Evolutionary conservation across 352 stramenopile species (phyloP).

Genomic region (Phytophthora idaei): DNA sequence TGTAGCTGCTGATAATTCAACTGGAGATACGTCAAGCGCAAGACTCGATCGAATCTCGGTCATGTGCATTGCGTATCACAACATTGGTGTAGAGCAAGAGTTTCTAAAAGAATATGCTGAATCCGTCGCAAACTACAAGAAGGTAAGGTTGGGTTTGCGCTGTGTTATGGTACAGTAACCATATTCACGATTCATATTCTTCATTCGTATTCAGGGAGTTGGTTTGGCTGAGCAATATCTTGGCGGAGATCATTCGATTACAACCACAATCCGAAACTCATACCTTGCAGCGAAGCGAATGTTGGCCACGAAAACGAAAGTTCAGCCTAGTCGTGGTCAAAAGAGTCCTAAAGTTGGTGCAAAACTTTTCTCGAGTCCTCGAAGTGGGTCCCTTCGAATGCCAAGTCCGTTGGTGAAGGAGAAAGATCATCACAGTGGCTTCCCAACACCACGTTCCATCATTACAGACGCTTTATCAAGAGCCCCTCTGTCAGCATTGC

Average conservation of each 20-base stretch:
- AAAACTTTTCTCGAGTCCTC: slow-evolving; percentile 47
- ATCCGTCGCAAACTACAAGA: slow-evolving; percentile 90
- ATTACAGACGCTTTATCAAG: slow-evolving; percentile 58
- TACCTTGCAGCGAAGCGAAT: slow-evolving; percentile 83
- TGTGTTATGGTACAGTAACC: not conserved
- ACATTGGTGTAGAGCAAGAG: slow-evolving; percentile 95
- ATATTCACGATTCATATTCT: not conserved
- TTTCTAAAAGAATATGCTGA: slow-evolving; percentile 91
- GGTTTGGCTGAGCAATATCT: slow-evolving; percentile 91
- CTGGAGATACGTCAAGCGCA: slow-evolving; percentile 9
- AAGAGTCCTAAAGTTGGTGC: slow-evolving; percentile 38
- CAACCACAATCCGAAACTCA: slow-evolving; percentile 90
- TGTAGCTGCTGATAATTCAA: not conserved
- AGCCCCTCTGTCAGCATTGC: slow-evolving; percentile 44
- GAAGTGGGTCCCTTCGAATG: slow-evolving; percentile 39
- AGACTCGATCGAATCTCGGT: slow-evolving; percentile 88
- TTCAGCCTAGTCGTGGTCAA: slow-evolving; percentile 16
- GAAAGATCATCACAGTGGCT: slow-evolving; percentile 27
- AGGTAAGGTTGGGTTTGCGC: slow-evolving; percentile 28
- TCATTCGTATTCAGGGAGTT: slow-evolving; percentile 55
- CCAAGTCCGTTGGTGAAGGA: slow-evolving; percentile 57
- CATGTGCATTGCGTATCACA: slow-evolving; percentile 95
- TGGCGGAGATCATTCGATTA: slow-evolving; percentile 87
- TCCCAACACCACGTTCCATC: slow-evolving; percentile 59
- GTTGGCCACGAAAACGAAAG: slow-evolving; percentile 32